Evolutionary conservation across 2,329 filamentous ascomycete species (phyloP).

Genomic region (Claviceps pazoutovae): DNA sequence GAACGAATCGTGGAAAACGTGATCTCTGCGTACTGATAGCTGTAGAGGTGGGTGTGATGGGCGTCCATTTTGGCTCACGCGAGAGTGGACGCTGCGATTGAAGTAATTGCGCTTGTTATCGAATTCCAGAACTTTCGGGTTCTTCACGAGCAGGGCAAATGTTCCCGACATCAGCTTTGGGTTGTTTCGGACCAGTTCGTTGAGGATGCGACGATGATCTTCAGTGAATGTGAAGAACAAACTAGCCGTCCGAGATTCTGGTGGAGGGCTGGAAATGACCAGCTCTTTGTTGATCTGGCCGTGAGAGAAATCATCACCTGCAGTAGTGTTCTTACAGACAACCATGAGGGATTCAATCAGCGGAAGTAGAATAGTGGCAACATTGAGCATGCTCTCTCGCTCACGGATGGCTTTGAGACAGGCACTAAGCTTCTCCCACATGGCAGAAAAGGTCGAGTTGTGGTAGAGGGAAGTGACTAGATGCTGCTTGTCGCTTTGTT

Average conservation of each 20-base stretch:
- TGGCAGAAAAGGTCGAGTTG: slow-evolving; percentile 72
- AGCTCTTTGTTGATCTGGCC: slow-evolving; percentile 48
- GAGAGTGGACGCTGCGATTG: slow-evolving; percentile 72
- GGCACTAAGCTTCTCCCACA: slow-evolving; percentile 86
- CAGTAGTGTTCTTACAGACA: slow-evolving; percentile 92
- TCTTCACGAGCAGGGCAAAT: slow-evolving; percentile 90
- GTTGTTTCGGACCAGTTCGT: slow-evolving; percentile 92
- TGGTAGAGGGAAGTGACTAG: slow-evolving; percentile 80
- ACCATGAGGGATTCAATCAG: slow-evolving; percentile 97
- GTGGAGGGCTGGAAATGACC: slow-evolving; percentile 56
- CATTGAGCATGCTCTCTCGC: slow-evolving; percentile 90
- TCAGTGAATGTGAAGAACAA: slow-evolving; percentile 97
- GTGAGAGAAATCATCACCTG: slow-evolving; percentile 50
- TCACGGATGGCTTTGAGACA: slow-evolving; percentile 80
- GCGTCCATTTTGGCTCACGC: slow-evolving; percentile 52
- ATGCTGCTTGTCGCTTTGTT: slow-evolving; percentile 58
- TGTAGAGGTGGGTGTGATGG: slow-evolving; percentile 62
- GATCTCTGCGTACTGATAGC: slow-evolving; percentile 78
- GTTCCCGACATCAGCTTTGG: slow-evolving; percentile 98
- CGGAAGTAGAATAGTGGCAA: slow-evolving; percentile 87
- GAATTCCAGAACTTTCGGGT: slow-evolving; percentile 96
- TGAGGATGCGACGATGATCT: slow-evolving; percentile 92
- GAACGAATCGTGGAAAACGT: slow-evolving; percentile 97
- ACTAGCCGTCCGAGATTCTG: slow-evolving; percentile 70
- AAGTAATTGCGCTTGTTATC: slow-evolving; percentile 99